phyloP scores from a whole-genome alignment of 2,329 filamentous ascomycete species.

The Thielaviopsis punctulata region DNA sequence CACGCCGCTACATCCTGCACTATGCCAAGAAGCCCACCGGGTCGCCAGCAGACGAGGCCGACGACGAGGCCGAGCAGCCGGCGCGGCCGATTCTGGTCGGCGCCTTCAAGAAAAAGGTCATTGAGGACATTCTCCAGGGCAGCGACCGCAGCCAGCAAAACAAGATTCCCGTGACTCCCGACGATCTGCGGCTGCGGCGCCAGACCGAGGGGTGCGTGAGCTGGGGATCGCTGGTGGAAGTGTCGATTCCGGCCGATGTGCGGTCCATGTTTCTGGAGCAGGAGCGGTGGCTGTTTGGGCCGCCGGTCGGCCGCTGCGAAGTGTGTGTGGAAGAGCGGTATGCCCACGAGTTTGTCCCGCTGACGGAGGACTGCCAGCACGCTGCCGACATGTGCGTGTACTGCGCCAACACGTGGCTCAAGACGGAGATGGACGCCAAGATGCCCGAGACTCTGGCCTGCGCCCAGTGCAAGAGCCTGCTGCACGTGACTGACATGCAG shows the following conservation, averaged over 20 bases:
- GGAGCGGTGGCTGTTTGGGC: slow-evolving; percentile 9
- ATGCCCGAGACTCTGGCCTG: slow-evolving; percentile 6
- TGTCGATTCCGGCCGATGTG: neutral
- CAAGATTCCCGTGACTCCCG: neutral
- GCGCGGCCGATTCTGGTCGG: neutral
- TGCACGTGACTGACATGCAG: neutral
- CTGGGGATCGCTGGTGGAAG: slow-evolving; percentile 9
- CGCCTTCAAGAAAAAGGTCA: neutral
- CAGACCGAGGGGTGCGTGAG: neutral
- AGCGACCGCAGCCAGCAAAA: slow-evolving; percentile 1
- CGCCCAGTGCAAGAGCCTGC: neutral
- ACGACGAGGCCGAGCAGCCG: neutral
- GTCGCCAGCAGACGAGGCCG: neutral
- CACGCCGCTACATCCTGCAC: slow-evolving; percentile 8
- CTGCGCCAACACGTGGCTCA: slow-evolving; percentile 7
- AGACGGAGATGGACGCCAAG: neutral
- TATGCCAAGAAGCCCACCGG: neutral
- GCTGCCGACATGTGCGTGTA: neutral
- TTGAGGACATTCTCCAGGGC: neutral
- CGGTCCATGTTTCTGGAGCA: neutral
- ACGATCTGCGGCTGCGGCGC: neutral
- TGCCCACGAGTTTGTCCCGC: slow-evolving; percentile 1
- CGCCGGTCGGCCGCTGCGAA: neutral
- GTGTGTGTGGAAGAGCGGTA: slow-evolving; percentile 8
- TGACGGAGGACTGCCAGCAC: slow-evolving; percentile 3